Percentiles rank a stretch among this genome's conserved stretches.
phyloP scores from a whole-genome alignment of 495 filamentous ascomycete species.

The Neurospora cerealis region DNA sequence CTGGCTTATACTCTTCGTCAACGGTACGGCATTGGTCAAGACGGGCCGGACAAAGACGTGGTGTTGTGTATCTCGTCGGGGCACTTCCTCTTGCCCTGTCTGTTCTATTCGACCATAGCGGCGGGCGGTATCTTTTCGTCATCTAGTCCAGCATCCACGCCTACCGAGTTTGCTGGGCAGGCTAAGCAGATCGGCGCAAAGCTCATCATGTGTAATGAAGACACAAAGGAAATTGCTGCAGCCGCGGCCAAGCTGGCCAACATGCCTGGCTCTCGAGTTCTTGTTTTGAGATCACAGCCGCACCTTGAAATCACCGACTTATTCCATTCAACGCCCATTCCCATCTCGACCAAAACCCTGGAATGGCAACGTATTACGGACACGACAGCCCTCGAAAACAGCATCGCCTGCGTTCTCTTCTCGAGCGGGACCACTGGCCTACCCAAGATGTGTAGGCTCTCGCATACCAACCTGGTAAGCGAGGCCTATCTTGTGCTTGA shows the following conservation, averaged over 20 bases:
- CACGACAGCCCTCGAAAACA: slow-evolving; percentile 22
- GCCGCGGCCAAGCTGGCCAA: slow-evolving; percentile 51
- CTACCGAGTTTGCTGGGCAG: slow-evolving; percentile 34
- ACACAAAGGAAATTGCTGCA: slow-evolving; percentile 42
- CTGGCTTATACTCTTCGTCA: slow-evolving; percentile 38
- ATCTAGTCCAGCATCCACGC: slow-evolving; percentile 30
- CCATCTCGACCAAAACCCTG: slow-evolving; percentile 6
- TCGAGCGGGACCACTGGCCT: slow-evolving; percentile 76
- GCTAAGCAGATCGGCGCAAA: slow-evolving; percentile 34
- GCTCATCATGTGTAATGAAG: slow-evolving; percentile 42
- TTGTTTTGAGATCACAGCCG: slow-evolving; percentile 19
- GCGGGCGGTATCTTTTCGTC: slow-evolving; percentile 43
- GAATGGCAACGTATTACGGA: slow-evolving; percentile 39
- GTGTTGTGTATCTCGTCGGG: slow-evolving; percentile 41
- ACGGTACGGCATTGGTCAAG: slow-evolving; percentile 35
- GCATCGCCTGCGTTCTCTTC: slow-evolving; percentile 60
- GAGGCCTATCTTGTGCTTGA: slow-evolving; percentile 13
- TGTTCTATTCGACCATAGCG: slow-evolving; percentile 40
- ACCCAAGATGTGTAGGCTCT: slow-evolving; percentile 73
- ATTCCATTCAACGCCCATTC: neutral
- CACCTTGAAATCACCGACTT: slow-evolving; percentile 3
- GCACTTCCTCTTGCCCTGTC: slow-evolving; percentile 32
- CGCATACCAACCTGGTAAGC: slow-evolving; percentile 56
- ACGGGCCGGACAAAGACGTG: slow-evolving; percentile 40
- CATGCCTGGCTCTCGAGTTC: slow-evolving; percentile 32